Evolutionary conservation across 352 stramenopile species (phyloP).

Genomic region (Pythium graminicola): DNA sequence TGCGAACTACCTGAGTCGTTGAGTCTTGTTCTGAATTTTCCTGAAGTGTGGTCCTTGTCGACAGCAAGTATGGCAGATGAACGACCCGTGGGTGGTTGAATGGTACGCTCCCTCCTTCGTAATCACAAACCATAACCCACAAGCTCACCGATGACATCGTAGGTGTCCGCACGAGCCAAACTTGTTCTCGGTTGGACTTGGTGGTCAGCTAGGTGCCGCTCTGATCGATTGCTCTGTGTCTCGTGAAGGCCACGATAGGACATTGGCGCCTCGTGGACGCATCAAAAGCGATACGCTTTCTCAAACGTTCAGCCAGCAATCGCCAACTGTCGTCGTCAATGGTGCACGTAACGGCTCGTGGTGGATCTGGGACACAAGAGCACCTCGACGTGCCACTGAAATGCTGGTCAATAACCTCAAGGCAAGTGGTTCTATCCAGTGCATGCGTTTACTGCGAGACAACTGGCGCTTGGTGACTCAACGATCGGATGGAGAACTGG

Average conservation of each 20-base stretch:
- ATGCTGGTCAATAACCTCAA: not conserved
- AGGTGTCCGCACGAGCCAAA: constrained; percentile 1
- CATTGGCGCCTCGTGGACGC: not conserved
- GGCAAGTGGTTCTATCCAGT: not conserved
- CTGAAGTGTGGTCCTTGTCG: not conserved
- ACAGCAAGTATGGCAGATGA: constrained; percentile 8
- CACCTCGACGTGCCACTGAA: constrained; percentile 4
- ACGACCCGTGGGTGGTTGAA: constrained; percentile 17
- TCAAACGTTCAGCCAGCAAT: constrained; percentile 11
- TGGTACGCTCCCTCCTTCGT: constrained; percentile 6
- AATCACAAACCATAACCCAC: not conserved
- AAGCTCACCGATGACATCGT: not conserved
- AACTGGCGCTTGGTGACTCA: constrained; percentile 33
- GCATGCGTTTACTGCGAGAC: constrained; percentile 29
- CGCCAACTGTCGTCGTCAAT: constrained; percentile 9
- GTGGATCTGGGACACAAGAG: constrained; percentile 16
- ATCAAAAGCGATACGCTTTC: constrained; percentile 13
- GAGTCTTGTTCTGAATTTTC: too few species aligned
- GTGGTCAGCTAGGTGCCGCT: constrained; percentile 3
- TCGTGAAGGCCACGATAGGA: not conserved
- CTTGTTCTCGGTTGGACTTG: constrained; percentile 8
- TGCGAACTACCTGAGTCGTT: not conserved
- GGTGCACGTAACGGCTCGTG: constrained; percentile 13
- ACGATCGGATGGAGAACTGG: constrained; percentile 37
- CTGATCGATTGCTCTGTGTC: constrained; percentile 1